phyloP scores from a whole-genome alignment of 306 rosid genomes.

The Parietaria judaica region DNA sequence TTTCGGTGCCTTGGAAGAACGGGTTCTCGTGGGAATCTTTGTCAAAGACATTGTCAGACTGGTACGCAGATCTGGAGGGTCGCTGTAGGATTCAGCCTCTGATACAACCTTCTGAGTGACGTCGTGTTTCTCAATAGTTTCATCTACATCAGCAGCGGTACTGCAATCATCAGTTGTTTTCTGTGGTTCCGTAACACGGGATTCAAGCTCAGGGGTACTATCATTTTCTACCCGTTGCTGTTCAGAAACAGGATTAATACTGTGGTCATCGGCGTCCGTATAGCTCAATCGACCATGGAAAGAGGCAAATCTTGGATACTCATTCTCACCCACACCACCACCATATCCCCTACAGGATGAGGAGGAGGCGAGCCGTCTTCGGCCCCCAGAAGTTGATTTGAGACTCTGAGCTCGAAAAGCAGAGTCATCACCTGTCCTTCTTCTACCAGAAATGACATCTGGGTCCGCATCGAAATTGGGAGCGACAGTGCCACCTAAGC shows the following conservation, averaged over 20 bases:
- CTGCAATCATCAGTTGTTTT: too few species aligned
- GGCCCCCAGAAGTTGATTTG: neutral
- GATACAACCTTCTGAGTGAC: slow-evolving; percentile 24
- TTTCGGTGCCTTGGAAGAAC: slow-evolving; percentile 51
- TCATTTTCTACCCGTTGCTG: too few species aligned
- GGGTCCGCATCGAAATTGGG: slow-evolving; percentile 35
- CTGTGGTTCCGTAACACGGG: too few species aligned
- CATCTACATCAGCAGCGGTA: neutral
- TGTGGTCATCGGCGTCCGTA: too few species aligned
- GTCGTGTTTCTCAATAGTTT: too few species aligned
- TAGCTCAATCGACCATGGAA: too few species aligned
- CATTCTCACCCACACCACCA: too few species aligned
- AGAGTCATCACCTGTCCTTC: slow-evolving; percentile 20
- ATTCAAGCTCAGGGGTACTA: too few species aligned
- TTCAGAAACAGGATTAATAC: too few species aligned
- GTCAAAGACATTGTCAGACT: slow-evolving; percentile 32
- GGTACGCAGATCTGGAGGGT: slow-evolving; percentile 47
- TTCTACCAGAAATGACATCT: slow-evolving; percentile 15
- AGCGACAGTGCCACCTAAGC: slow-evolving; percentile 39
- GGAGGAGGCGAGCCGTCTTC: too few species aligned
- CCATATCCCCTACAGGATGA: too few species aligned
- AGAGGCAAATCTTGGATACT: too few species aligned
- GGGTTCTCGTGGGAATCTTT: slow-evolving; percentile 76
- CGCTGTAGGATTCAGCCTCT: slow-evolving; percentile 32
- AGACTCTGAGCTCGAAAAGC: neutral